A percentile compares a stretch with the other conserved stretches of the same genome.
phyloP scores from a whole-genome alignment of 805 yeast genomes.

The Kurtzmaniella cleridarum region DNA sequence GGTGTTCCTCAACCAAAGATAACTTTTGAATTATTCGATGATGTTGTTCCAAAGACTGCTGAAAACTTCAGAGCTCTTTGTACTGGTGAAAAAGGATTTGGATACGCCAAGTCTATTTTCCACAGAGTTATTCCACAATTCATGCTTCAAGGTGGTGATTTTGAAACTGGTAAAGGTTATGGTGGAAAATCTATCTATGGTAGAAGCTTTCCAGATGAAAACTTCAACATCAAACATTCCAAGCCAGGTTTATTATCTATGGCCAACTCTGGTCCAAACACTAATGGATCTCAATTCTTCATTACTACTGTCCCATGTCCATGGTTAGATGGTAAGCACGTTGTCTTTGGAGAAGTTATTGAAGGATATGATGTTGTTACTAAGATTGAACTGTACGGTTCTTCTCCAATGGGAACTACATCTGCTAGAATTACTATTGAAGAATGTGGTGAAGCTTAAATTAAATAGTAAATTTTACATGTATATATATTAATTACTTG shows the following conservation, averaged over 20 bases:
- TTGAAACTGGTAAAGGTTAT: slow-evolving; percentile 41
- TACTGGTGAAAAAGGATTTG: slow-evolving; percentile 49
- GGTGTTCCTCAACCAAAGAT: slow-evolving; percentile 42
- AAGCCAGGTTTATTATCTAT: slow-evolving; percentile 80
- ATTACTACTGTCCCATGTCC: slow-evolving; percentile 84
- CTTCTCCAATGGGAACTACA: slow-evolving; percentile 42
- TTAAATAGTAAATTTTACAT: no score
- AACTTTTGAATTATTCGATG: slow-evolving; percentile 62
- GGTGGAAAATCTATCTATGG: slow-evolving; percentile 56
- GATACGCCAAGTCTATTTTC: slow-evolving; percentile 40
- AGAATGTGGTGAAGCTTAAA: slow-evolving; percentile 46
- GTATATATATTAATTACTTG: no score
- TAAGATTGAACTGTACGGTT: slow-evolving; percentile 67
- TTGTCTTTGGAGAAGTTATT: slow-evolving; percentile 87
- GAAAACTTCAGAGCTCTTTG: slow-evolving; percentile 93
- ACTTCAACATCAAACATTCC: slow-evolving; percentile 67
- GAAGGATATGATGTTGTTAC: slow-evolving; percentile 84
- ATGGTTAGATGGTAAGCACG: slow-evolving; percentile 93
- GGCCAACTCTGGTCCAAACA: slow-evolving; percentile 98
- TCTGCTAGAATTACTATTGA: slow-evolving; percentile 45
- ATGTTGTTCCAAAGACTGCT: slow-evolving; percentile 91
- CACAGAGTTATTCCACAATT: slow-evolving; percentile 44
- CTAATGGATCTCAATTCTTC: slow-evolving; percentile 97
- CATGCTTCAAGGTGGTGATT: slow-evolving; percentile 48
- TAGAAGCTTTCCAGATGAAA: slow-evolving; percentile 71